phyloP scores from a whole-genome alignment of 139 green algal genomes.

The Diplosphaera chodatii region DNA sequence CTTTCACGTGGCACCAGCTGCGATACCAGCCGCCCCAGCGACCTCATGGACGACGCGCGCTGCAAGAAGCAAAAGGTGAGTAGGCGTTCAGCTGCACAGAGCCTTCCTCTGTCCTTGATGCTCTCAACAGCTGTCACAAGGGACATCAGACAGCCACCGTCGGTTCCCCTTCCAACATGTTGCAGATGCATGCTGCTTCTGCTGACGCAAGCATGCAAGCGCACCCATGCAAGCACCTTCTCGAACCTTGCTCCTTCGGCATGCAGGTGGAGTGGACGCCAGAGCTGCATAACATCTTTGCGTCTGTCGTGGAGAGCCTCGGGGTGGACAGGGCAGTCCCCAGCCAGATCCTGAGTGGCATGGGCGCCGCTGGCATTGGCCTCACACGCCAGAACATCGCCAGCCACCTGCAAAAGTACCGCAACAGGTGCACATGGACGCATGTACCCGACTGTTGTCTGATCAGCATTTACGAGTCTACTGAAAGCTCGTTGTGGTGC shows the following conservation, averaged over 20 bases:
- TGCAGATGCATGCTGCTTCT: too few relatives aligned
- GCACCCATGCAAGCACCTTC: too few relatives aligned
- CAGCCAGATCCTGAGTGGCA: conserved; percentile 42
- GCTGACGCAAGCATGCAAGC: too few relatives aligned
- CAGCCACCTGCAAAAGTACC: conserved; percentile 52
- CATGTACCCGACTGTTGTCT: too few relatives aligned
- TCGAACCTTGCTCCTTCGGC: too few relatives aligned
- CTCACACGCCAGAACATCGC: conserved; percentile 58
- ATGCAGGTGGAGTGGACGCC: conserved; percentile 50
- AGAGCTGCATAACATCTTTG: conserved; percentile 46
- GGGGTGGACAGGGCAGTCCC: conserved; percentile 55
- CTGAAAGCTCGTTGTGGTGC: too few relatives aligned
- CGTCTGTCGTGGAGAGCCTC: conserved; percentile 45
- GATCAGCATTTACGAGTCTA: too few relatives aligned
- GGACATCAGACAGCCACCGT: too few relatives aligned
- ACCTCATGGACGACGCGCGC: not conserved
- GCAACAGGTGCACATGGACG: conserved; percentile 5
- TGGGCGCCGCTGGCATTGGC: conserved; percentile 29
- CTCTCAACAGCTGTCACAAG: too few relatives aligned
- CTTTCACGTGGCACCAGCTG: not conserved
- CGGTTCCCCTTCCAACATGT: too few relatives aligned
- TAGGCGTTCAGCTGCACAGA: too few relatives aligned
- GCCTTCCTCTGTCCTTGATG: too few relatives aligned
- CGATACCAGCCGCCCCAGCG: not conserved
- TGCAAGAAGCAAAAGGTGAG: not conserved